Evolutionary conservation across 148 eudicot species (phyloP), one percentile per base, ranked within the genome.

Genomic region (Rhododendron simsii): DNA sequence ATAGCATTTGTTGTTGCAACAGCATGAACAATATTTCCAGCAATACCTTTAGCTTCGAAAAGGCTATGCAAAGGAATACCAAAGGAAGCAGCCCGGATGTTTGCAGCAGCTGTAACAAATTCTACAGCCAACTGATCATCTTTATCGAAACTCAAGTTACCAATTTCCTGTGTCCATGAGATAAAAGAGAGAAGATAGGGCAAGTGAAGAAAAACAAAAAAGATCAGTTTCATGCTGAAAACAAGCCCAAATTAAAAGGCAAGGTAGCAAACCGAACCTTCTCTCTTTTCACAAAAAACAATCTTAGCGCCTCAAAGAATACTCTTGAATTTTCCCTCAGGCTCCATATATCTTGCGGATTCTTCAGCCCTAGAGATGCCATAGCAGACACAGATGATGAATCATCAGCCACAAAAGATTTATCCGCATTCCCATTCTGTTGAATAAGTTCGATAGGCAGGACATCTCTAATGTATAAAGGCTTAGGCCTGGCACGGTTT

Each of bases 1-100:
- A 94, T 87, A 88, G 99, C 99, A 91, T 97, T 97, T 50, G 99
- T 97, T 63, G 98, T 97, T 74, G 99, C 99, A 90, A 97, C 98
- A 84, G 99, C 99, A 91, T 97, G 99, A 84, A 97, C 94, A 88
- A 97, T 97, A 90, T 97, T 94, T 76, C 99, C 99, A 86, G 99
- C 99, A 85, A 97, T 93, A 82, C 99, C 99, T 91, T 97, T 97
- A 61, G 99, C 98, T 92, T 94, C 99, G 87, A 97, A 97, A 78
- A 97, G 96, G 87, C 99, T 97, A 91, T 95, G 99, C 93, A 93
- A 59, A 39, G 98, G 95, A 85, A 97, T 97, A 30, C 93, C 94
- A 86, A 97, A 97, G 81, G 99, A 97, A 87, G 95, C 77, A 87
- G 99, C 98, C 81, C 99, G 92, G 81, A 97, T 94, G 88, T 97